Evolutionary conservation across 768 basidiomycete species (phyloP), one percentile per base, ranked within the genome.

Genomic region (Collybiopsis confluens): DNA sequence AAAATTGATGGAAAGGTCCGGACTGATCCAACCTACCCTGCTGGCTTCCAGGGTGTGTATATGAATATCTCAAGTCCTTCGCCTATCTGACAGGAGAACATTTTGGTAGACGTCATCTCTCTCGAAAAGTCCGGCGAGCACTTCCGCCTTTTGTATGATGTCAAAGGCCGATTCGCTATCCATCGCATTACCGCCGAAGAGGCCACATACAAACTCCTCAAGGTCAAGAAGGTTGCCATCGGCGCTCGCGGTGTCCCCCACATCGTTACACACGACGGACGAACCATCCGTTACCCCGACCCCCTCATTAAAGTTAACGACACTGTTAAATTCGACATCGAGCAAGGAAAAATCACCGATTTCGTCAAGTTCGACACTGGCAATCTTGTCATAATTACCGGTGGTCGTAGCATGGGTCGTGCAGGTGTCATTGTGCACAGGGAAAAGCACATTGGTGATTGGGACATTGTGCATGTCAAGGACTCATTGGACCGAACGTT

Each of bases 321-420:
- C 77, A 93, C 94, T 49, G 85, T 98, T 73, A 97, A 92, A 74
- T 98, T 89, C 69, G 97, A 98, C 74, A 77, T 99, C 58, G 90
- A 92, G 71, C 88, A 92, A 73, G 81, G 82, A 74, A 97, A 98
- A 79, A 94, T 99, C 70, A 81, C 73, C 52, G 90, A 95, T 66
- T 91, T 83, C 67, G 87, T 96, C 70, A 90, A 92, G 73, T 99
- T 98, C 70, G 97, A 98, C 68, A 92, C 91, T 38, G 95, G 96
- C 56, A 97, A 98, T 79, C 84, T 96, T 59, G 92, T 91, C 71
- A 92, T 96, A 81, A 83, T 97, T 76, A 99, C 97, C 58, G 97
- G 97, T 68, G 97, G 97, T 59, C 93, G 96, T 70, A 99, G 98
- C 87, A 98, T 98, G 93, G 97, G 97, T 61, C 86, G 97, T 76